Conservation (phyloP, 2,329 filamentous ascomycete genomes). For the Paecilomyces formosus region DNA sequence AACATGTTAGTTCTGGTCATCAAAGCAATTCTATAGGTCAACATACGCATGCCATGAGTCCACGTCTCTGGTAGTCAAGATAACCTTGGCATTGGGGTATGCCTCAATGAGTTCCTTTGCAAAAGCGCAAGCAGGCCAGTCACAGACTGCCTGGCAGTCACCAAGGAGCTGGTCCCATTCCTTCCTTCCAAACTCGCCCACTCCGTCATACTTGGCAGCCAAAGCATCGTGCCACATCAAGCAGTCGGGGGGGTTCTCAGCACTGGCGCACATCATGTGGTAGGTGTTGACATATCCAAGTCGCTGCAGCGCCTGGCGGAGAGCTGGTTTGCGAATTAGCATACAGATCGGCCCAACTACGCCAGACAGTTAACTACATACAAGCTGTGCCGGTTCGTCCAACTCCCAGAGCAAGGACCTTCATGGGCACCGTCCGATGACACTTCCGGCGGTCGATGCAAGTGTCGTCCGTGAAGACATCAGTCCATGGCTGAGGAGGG, state of each 20-base stretch:
- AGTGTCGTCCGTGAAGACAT: constrained; percentile 54
- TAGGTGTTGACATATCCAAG: constrained; percentile 63
- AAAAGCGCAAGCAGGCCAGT: constrained; percentile 62
- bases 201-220: constrained; percentile 53
- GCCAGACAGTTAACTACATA: constrained; percentile 29
- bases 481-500: constrained; percentile 33
- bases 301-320: constrained; percentile 54
- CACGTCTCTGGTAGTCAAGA: constrained; percentile 60
- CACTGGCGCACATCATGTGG: constrained; percentile 65
- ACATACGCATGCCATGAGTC: constrained; percentile 53
- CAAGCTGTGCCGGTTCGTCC: constrained; percentile 65
- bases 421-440: constrained; percentile 62
- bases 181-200: constrained; percentile 56
- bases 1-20: neutral
- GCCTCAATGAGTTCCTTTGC: constrained; percentile 62
- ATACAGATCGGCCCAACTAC: neutral
- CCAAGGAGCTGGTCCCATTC: constrained; percentile 64
- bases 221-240: constrained; percentile 66
- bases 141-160: constrained; percentile 59
- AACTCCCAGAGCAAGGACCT: constrained; percentile 61
- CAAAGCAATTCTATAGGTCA: neutral
- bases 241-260: constrained; percentile 61
- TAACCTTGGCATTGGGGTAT: constrained; percentile 65
- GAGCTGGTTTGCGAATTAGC: neutral
- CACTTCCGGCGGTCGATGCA: constrained; percentile 61